These are phyloP conservation scores for Rosa persica DNA, from an alignment of 306 rosid species.

Conservation along the genomic window DNA sequence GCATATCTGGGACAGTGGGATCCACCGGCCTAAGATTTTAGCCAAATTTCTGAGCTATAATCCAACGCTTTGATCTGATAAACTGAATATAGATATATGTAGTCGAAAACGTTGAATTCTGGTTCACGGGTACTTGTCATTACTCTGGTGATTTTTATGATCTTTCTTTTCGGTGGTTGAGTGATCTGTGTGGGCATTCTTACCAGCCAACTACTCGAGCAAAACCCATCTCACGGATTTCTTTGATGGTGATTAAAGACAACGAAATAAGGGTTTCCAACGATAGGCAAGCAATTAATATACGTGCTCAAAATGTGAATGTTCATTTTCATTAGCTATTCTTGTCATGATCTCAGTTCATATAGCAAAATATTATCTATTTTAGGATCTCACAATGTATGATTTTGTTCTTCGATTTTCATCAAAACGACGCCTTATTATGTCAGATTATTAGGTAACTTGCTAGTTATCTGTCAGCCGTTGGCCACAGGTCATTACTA, in stretches of 20 bases:
- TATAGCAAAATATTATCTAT: too few relatives aligned
- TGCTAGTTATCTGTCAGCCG: too few relatives aligned
- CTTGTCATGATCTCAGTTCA: not conserved
- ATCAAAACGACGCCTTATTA: too few relatives aligned
- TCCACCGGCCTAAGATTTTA: not conserved
- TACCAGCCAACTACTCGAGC: not conserved
- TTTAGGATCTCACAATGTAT: too few relatives aligned
- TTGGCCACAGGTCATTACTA: too few relatives aligned
- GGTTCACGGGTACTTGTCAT: conserved; percentile 47
- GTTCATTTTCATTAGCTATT: not conserved
- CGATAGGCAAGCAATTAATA: not conserved
- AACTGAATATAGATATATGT: not conserved
- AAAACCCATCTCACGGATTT: not conserved
- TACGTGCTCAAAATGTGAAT: not conserved
- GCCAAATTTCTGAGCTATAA: not conserved
- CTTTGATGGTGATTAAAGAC: not conserved
- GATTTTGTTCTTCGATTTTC: too few relatives aligned
- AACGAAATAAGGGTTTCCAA: not conserved
- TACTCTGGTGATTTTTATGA: not conserved
- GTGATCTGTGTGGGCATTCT: not conserved
- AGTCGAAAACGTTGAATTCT: conserved; percentile 17
- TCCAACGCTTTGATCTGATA: not conserved
- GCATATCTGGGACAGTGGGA: not conserved
- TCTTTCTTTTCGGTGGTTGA: conserved; percentile 9
- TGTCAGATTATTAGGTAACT: too few relatives aligned